Conservation (phyloP, 768 basidiomycete species). For the Xanthoconium purpureum region DNA sequence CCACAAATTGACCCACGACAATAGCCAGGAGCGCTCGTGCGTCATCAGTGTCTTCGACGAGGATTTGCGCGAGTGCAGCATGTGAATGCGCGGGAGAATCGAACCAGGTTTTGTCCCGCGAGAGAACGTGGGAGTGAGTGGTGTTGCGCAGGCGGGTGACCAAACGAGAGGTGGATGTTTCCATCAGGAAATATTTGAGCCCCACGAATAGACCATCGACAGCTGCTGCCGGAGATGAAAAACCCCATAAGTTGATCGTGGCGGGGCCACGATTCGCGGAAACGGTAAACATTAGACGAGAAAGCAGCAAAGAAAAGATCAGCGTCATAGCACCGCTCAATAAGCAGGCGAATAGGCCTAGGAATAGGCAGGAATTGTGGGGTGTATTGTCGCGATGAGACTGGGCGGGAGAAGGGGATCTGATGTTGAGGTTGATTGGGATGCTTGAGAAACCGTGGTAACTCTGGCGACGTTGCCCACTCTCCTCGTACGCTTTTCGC, state of each 20-base stretch:
- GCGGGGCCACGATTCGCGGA: slow-evolving; percentile 66
- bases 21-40: slow-evolving; percentile 72
- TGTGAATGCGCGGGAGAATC: slow-evolving; percentile 64
- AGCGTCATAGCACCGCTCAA: slow-evolving; percentile 84
- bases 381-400: slow-evolving; percentile 49
- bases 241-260: slow-evolving; percentile 67
- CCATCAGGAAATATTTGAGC: slow-evolving; percentile 78
- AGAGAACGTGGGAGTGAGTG: slow-evolving; percentile 58
- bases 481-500: slow-evolving; percentile 27
- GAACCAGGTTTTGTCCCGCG: slow-evolving; percentile 87
- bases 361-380: slow-evolving; percentile 66
- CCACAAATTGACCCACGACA: slow-evolving; percentile 66
- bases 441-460: slow-evolving; percentile 5
- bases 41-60: slow-evolving; percentile 91
- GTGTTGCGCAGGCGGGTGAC: slow-evolving; percentile 57
- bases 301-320: slow-evolving; percentile 87
- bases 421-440: not conserved
- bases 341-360: slow-evolving; percentile 70
- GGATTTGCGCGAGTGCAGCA: slow-evolving; percentile 60
- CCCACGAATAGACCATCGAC: slow-evolving; percentile 74
- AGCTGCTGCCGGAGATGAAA: slow-evolving; percentile 69
- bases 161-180: slow-evolving; percentile 73
- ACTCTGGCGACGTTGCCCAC: not conserved
- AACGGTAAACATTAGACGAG: slow-evolving; percentile 73
- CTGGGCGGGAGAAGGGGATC: slow-evolving; percentile 12